Conservation (phyloP, 2,329 filamentous ascomycete genomes). For the Sphaerulina populicola region DNA sequence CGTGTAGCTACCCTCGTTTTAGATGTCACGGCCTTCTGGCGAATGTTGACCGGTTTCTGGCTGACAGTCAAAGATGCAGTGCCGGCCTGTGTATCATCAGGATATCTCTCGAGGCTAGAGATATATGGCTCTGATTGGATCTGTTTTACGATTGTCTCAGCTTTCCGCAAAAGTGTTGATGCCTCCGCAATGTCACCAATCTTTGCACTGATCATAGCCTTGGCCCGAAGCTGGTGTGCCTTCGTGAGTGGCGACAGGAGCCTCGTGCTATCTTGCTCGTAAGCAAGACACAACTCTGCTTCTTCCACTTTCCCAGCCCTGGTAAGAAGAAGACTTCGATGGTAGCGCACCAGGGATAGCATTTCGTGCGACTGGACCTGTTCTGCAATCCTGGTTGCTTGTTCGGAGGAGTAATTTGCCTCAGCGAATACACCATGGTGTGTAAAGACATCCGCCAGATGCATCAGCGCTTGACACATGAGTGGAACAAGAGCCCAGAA, state of each 20-base stretch:
- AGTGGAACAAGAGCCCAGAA: constrained; percentile 75
- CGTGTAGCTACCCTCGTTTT: background rate
- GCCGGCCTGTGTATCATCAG: background rate
- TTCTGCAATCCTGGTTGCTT: constrained; percentile 67
- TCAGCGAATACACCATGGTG: constrained; percentile 83
- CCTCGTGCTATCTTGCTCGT: constrained; percentile 6
- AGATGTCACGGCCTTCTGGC: background rate
- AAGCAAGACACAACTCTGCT: constrained; percentile 26
- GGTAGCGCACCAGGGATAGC: constrained; percentile 16
- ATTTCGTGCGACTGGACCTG: constrained; percentile 16
- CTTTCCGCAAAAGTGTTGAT: constrained; percentile 16
- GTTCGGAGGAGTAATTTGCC: constrained; percentile 78
- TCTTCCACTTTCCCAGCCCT: constrained; percentile 25
- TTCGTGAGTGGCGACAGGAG: constrained; percentile 7
- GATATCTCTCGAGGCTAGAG: background rate
- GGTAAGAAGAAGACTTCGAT: constrained; percentile 21
- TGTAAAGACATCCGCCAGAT: constrained; percentile 69
- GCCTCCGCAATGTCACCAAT: constrained; percentile 21
- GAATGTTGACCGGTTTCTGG: background rate
- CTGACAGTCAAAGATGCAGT: background rate
- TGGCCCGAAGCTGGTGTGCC: constrained; percentile 20
- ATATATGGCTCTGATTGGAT: constrained; percentile 9
- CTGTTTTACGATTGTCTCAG: constrained; percentile 8
- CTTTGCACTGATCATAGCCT: constrained; percentile 18
- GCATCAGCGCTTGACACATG: constrained; percentile 61